Percentiles rank a stretch among this genome's conserved stretches.
Evolutionary conservation across 2,329 filamentous ascomycete genomes (phyloP).

Genomic region (Aspergillus hiratsukae): DNA sequence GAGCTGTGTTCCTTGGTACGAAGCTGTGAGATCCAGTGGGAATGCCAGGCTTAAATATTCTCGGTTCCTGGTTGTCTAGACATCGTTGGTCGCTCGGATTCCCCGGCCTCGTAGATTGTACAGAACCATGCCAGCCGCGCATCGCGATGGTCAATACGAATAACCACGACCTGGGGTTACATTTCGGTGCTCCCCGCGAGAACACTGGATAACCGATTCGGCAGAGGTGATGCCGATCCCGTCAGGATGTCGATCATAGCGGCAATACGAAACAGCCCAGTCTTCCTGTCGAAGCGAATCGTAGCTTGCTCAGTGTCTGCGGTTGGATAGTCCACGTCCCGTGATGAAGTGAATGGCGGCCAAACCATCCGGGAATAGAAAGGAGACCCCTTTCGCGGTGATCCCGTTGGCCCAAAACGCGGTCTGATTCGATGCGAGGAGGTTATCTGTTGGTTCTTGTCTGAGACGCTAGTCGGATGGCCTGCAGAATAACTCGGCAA

Average conservation of each 20-base stretch:
- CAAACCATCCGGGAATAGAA: neutral
- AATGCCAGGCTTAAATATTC: neutral
- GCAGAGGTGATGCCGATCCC: slow-evolving; percentile 1
- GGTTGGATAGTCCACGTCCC: neutral
- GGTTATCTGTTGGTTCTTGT: neutral
- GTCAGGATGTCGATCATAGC: neutral
- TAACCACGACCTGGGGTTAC: slow-evolving; percentile 2
- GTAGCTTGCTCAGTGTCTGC: neutral
- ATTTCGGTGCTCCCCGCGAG: slow-evolving; percentile 8
- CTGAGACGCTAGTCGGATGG: neutral
- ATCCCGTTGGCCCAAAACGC: neutral
- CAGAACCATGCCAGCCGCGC: neutral
- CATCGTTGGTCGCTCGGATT: neutral
- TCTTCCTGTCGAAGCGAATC: neutral
- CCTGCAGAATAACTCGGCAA: neutral
- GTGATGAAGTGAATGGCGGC: neutral
- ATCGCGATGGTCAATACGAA: neutral
- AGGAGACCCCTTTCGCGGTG: neutral
- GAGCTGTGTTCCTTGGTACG: neutral
- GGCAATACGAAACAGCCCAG: neutral
- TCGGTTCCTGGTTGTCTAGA: neutral
- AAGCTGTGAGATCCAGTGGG: neutral
- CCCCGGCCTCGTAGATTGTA: neutral
- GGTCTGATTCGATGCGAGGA: neutral
- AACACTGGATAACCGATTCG: slow-evolving; percentile 7